Conservation (phyloP, 176 grass and related monocot genomes). For the Stipa capillata region DNA sequence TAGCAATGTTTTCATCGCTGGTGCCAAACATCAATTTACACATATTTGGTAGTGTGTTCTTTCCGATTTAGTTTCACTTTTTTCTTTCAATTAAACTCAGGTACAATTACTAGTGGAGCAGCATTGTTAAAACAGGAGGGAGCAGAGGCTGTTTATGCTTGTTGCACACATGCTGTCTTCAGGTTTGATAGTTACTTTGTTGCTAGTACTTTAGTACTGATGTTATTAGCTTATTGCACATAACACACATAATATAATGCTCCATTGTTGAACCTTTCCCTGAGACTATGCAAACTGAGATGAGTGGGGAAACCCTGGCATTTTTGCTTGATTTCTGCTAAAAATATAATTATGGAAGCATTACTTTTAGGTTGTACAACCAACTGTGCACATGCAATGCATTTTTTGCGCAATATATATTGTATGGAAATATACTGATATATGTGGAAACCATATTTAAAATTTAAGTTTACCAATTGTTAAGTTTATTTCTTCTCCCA, state of each 20-base stretch:
- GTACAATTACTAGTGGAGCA: slow-evolving; percentile 82
- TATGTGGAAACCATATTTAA: no score
- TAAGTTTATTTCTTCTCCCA: no score
- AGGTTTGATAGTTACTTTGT: slow-evolving; percentile 44
- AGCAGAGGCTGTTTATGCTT: slow-evolving; percentile 94
- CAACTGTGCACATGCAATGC: no score
- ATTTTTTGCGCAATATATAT: no score
- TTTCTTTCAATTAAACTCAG: slow-evolving; percentile 24
- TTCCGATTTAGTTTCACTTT: background rate
- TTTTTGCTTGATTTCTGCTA: no score
- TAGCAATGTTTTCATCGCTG: slow-evolving; percentile 5
- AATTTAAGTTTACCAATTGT: no score
- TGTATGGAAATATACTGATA: no score
- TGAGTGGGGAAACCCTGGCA: no score
- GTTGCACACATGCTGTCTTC: slow-evolving; percentile 96
- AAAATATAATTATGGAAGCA: no score
- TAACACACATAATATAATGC: background rate
- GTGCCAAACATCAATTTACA: background rate
- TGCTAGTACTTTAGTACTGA: background rate
- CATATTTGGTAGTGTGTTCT: background rate
- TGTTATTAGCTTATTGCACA: background rate
- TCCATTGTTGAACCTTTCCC: background rate
- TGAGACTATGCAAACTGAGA: background rate
- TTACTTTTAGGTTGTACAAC: no score
- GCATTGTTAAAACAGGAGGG: slow-evolving; percentile 86